These are phyloP conservation scores for Spathaspora girioi DNA, from an alignment of 805 yeast genomes.

Conservation along the genomic window DNA sequence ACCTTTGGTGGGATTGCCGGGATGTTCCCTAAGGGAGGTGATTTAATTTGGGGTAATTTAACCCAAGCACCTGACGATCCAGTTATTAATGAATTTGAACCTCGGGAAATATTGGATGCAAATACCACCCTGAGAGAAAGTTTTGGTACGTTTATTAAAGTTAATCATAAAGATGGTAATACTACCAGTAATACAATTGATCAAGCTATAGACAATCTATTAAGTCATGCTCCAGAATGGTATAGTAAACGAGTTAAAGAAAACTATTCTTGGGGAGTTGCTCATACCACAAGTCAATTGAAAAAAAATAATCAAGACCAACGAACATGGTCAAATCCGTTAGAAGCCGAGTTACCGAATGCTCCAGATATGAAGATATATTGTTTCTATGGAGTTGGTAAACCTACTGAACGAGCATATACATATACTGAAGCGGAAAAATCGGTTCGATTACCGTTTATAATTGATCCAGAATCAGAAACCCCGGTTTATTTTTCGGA, in stretches of 20 bases:
- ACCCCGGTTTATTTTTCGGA: slow-evolving; percentile 78
- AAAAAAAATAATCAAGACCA: slow-evolving; percentile 63
- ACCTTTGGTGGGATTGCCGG: slow-evolving; percentile 93
- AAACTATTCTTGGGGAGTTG: slow-evolving; percentile 78
- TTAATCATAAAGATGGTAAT: slow-evolving; percentile 35
- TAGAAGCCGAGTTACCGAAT: slow-evolving; percentile 85
- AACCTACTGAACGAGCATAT: slow-evolving; percentile 93
- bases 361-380: slow-evolving; percentile 90
- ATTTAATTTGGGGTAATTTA: slow-evolving; percentile 78
- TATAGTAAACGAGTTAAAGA: slow-evolving; percentile 58
- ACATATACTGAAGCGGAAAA: slow-evolving; percentile 66
- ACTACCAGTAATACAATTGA: slow-evolving; percentile 54
- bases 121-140: slow-evolving; percentile 27
- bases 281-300: slow-evolving; percentile 58
- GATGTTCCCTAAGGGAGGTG: slow-evolving; percentile 97
- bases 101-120: slow-evolving; percentile 8
- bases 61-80: slow-evolving; percentile 71
- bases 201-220: slow-evolving; percentile 63
- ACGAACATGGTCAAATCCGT: slow-evolving; percentile 89
- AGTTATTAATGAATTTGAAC: slow-evolving; percentile 9
- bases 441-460: slow-evolving; percentile 53
- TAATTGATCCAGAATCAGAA: slow-evolving; percentile 62
- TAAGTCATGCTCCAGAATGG: slow-evolving; percentile 73
- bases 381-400: slow-evolving; percentile 95
- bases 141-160: slow-evolving; percentile 73